A percentile compares a stretch with the other conserved stretches of the same genome.
Conservation (phyloP, 768 basidiomycete genomes). For the Trametes meyenii region DNA sequence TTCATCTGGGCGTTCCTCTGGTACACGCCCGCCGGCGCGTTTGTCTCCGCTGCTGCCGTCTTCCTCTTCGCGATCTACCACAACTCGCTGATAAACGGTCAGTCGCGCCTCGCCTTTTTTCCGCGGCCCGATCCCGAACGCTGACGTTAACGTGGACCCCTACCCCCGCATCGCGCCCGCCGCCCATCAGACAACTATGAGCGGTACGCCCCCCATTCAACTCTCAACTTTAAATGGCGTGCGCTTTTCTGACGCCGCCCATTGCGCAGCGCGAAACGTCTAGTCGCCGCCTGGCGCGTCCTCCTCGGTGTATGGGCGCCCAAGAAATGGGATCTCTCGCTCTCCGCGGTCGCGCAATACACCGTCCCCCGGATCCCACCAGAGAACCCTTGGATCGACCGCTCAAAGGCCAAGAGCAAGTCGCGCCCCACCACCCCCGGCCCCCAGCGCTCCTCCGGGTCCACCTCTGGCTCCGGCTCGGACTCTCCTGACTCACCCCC, state of each 20-base stretch:
- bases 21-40: slow-evolving; percentile 72
- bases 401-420: slow-evolving; percentile 36
- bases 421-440: slow-evolving; percentile 28
- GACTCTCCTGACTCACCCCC: slow-evolving; percentile 28
- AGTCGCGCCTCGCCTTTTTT: slow-evolving; percentile 37
- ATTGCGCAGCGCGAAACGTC: slow-evolving; percentile 71
- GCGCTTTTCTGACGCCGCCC: slow-evolving; percentile 6
- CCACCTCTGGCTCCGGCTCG: slow-evolving; percentile 18
- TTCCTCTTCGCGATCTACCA: slow-evolving; percentile 87
- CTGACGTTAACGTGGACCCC: neutral
- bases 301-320: slow-evolving; percentile 94
- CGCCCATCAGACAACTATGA: slow-evolving; percentile 66
- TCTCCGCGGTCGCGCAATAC: slow-evolving; percentile 73
- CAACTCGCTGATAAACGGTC: slow-evolving; percentile 81
- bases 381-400: slow-evolving; percentile 72
- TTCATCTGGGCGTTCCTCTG: slow-evolving; percentile 83
- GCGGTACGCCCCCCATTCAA: slow-evolving; percentile 50
- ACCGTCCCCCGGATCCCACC: slow-evolving; percentile 67
- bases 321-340: slow-evolving; percentile 76
- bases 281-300: slow-evolving; percentile 95
- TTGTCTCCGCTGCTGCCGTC: slow-evolving; percentile 68
- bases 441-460: neutral
- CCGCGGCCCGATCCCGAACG: neutral
- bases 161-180: neutral
- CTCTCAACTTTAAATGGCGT: slow-evolving; percentile 4